Evolutionary conservation across 2,329 filamentous ascomycete genomes (phyloP), one percentile per base, ranked within the genome.

Genomic region (Macrophomina pseudophaseolina): DNA sequence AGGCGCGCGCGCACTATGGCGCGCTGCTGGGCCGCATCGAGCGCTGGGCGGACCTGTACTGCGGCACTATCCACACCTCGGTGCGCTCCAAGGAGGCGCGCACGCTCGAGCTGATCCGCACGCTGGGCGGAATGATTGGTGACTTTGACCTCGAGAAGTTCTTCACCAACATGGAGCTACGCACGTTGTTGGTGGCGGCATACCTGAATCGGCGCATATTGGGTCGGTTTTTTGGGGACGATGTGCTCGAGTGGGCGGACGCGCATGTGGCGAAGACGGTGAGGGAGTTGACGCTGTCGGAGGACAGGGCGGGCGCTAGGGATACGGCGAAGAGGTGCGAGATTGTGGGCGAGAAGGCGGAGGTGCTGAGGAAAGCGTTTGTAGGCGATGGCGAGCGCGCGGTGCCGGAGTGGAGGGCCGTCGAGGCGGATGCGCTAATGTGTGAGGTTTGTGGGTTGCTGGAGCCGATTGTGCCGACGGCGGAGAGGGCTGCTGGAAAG

Each of bases 31-130:
- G 28, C 7, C 42, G 28, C 5, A 23, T 60, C 42, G 40, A 60
- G 56, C 28, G 14, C 8, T 60, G 56, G 56, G 56, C 56, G 7
- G 56, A 60, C 42, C 16, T 60, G 23, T 60, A 46, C 40, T 44
- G 38, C 16, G 56, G 56, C 40, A 60, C 56, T 7, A 60, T 60
- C 38, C 56, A 60, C 28, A 60, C 56, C 9, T 60, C 56, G 8
- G 56, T 60, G 12, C 40, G 56, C 23, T 32, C 40, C 40, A 60
- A 60, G 56, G 56, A 60, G 42, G 23, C 16, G 56, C 40, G 38
- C 23, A 23, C 56, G n/a, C 40, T 40, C 11, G 40, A 46, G 3
- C 28, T 60, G 40, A 5, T 60, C 23, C 16, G n/a, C 14, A 23
- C 56, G 40, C 40, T 60, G 28, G 40, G 56, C 28, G 1, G 14